Percentiles rank a stretch among this genome's conserved stretches.
These are phyloP conservation scores for Phytopythium sindhum DNA, from an alignment of 352 stramenopile species.

Conservation along the genomic window DNA sequence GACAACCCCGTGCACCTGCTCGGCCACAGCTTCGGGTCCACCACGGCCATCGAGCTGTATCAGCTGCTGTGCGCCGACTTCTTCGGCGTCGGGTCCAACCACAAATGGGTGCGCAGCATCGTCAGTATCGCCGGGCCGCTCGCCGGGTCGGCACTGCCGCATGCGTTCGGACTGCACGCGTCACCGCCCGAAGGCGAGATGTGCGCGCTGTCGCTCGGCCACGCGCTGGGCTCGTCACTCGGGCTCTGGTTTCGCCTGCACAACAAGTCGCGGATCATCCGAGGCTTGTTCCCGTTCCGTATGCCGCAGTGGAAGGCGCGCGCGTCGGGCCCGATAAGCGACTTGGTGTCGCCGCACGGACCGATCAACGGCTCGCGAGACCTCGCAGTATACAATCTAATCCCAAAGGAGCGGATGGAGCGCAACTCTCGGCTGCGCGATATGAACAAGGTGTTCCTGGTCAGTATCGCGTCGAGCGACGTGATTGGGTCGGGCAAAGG, in stretches of 20 bases:
- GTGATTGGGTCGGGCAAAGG: constrained; percentile 19
- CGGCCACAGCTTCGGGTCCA: constrained; percentile 66
- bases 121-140: constrained; percentile 55
- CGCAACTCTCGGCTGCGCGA: constrained; percentile 40
- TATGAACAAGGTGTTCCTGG: constrained; percentile 55
- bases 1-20: constrained; percentile 56
- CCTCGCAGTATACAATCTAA: constrained; percentile 46
- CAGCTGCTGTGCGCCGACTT: constrained; percentile 56
- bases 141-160: constrained; percentile 29
- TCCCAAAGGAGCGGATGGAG: constrained; percentile 38
- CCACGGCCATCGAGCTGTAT: constrained; percentile 69
- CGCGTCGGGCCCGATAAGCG: constrained; percentile 12
- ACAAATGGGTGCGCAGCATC: constrained; percentile 54
- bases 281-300: constrained; percentile 42
- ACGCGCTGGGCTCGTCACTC: constrained; percentile 23
- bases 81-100: constrained; percentile 49
- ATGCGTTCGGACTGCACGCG: constrained; percentile 28
- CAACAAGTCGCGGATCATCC: constrained; percentile 29
- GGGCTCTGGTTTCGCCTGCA: constrained; percentile 46
- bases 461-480: constrained; percentile 58
- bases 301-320: constrained; percentile 54
- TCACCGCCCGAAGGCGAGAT: constrained; percentile 10
- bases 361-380: constrained; percentile 42
- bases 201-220: constrained; percentile 21
- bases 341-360: constrained; percentile 32